Base-by-base conservation (phyloP, 2,329 filamentous ascomycete genomes). In the Phialophora tarda region DNA sequence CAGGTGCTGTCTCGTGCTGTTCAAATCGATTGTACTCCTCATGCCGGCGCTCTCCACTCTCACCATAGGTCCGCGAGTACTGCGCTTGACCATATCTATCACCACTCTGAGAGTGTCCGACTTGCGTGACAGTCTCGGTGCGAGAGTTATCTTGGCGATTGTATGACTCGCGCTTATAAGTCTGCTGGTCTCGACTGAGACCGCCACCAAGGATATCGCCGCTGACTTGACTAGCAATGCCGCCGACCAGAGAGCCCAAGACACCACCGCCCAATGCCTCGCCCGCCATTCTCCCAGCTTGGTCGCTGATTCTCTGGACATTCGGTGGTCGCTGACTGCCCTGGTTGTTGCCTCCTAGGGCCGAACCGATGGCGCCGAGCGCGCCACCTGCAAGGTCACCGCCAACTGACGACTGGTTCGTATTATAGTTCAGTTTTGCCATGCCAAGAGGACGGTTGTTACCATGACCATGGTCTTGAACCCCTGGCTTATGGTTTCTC, bases 401-500 rank as follows among this genome's bases (percentile, higher is more conserved):
- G 21, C 55, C 55, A 23, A 23, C 4, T 70, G 71, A 56, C 72
- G 71, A 17, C 71, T 72, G 21, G 34, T 72, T 67, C 47, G 72
- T 21, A 51, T 72, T 67, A 51, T 69, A 76, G 65, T 70, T 74
- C 61, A 68, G 26, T 12, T 65, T 66, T 69, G 88, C 87, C 86
- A 96, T 91, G 70, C 88, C 86, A 11, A 97, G 82, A 17, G 88
- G 87, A 78, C 93, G 93, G 67, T 91, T 88, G 75, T 92, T 96
- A 59, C 92, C 92, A 75, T 97, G 92, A 5, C 93, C 93, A 60
- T 86, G 89, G 77, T 97, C 93, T 17, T 92, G 80, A 11, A 94
- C 89, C 30, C 91, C 92, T 73, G 92, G 88, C 78, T 92, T 94
- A 80, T 97, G 93, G 78, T 97, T 97, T 67, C 89, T 84, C 17